These are phyloP conservation scores for Avena atlantica DNA, from an alignment of 176 grass and related monocot genomes.

Conservation along the genomic window DNA sequence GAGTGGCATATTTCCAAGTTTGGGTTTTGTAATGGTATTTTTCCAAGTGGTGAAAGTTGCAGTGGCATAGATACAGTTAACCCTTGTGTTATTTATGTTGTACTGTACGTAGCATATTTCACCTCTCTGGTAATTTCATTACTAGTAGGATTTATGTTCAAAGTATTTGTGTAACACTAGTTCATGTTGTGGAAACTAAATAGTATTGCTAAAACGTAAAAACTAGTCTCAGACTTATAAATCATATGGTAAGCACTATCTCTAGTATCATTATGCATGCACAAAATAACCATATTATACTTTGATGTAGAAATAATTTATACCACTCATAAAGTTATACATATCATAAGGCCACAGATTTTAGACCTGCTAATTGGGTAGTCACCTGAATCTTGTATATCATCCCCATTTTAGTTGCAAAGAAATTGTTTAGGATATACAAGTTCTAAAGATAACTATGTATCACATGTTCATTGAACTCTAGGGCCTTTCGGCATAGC, in stretches of 20 bases:
- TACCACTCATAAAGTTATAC: not conserved
- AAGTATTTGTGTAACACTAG: not conserved
- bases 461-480: not conserved
- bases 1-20: too few relatives aligned
- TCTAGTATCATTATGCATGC: not conserved
- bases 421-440: not conserved
- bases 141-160: not conserved
- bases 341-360: not conserved
- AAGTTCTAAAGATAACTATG: not conserved
- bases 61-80: too few relatives aligned
- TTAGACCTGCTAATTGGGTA: not conserved
- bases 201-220: not conserved
- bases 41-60: too few relatives aligned
- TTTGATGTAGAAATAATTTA: not conserved
- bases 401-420: not conserved
- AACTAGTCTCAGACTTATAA: not conserved
- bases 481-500: not conserved
- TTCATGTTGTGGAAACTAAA: not conserved
- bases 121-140: not conserved
- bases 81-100: too few relatives aligned
- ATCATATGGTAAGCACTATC: conserved; percentile 15
- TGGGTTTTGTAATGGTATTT: too few relatives aligned
- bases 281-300: not conserved
- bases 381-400: not conserved
- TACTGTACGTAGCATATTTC: not conserved